phyloP scores from a whole-genome alignment of 805 yeast genomes.

The Wickerhamiella spandovensis region DNA sequence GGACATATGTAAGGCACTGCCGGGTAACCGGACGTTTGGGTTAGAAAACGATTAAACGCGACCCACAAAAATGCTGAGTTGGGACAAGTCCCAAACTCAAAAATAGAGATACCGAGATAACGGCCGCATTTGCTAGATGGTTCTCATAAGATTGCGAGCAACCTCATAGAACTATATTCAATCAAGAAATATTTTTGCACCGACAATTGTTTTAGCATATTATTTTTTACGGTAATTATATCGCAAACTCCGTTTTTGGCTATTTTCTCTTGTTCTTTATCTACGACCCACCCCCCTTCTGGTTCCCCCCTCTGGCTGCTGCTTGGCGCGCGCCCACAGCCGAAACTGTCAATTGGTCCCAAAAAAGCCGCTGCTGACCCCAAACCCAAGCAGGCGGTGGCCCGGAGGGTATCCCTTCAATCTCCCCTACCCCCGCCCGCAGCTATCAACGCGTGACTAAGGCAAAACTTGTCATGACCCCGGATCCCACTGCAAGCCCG shows the following conservation, averaged over 20 bases:
- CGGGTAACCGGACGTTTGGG: background rate
- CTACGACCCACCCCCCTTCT: no score
- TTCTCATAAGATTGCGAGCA: no score
- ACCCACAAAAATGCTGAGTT: background rate
- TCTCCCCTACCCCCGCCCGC: conserved; percentile 5
- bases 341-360: no score
- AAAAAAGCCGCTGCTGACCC: no score
- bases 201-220: no score
- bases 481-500: conserved; percentile 19
- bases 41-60: background rate
- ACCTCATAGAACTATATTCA: no score
- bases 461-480: conserved; percentile 8
- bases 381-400: background rate
- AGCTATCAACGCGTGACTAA: conserved; percentile 3
- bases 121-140: background rate
- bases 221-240: no score
- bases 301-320: no score
- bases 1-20: background rate
- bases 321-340: no score
- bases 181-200: no score
- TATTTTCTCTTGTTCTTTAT: no score
- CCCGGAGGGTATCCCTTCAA: background rate
- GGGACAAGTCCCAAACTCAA: background rate
- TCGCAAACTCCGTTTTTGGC: no score
- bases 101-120: background rate